phyloP scores from a whole-genome alignment of 768 basidiomycete species.

The Plicaturopsis crispa region DNA sequence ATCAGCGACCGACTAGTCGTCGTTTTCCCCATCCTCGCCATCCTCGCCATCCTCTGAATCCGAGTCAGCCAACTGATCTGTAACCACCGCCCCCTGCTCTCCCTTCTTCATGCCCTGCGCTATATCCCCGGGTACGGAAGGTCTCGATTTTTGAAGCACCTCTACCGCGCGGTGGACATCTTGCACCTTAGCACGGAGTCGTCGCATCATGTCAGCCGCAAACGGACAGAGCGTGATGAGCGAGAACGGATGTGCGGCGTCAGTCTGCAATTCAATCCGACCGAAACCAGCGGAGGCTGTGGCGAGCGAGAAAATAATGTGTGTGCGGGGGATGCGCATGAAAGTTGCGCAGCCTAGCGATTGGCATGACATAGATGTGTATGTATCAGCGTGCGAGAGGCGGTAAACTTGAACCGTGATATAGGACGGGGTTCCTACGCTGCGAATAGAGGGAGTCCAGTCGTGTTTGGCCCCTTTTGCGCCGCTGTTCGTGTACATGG shows the following conservation, averaged over 20 bases:
- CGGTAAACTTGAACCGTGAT: slow-evolving; percentile 3
- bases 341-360: slow-evolving; percentile 7
- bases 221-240: not conserved
- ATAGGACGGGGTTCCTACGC: slow-evolving; percentile 8
- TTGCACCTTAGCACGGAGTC: not conserved
- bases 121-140: not conserved
- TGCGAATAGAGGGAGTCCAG: slow-evolving; percentile 6
- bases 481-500: slow-evolving; percentile 10
- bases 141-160: not conserved
- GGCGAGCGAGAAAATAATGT: slow-evolving; percentile 10
- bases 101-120: not conserved
- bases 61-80: no score
- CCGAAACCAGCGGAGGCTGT: not conserved
- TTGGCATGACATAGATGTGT: slow-evolving; percentile 8
- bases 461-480: slow-evolving; percentile 8
- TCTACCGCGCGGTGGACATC: not conserved
- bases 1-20: no score
- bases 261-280: not conserved
- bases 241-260: not conserved
- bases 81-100: not conserved
- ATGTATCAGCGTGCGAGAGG: slow-evolving; percentile 2
- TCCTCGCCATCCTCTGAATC: no score
- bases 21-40: no score
- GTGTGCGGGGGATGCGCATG: slow-evolving; percentile 13
- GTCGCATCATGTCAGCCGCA: not conserved